These are phyloP conservation scores for Chlorella sp. DNA, from an alignment of 139 green algal genomes.

Conservation along the genomic window DNA sequence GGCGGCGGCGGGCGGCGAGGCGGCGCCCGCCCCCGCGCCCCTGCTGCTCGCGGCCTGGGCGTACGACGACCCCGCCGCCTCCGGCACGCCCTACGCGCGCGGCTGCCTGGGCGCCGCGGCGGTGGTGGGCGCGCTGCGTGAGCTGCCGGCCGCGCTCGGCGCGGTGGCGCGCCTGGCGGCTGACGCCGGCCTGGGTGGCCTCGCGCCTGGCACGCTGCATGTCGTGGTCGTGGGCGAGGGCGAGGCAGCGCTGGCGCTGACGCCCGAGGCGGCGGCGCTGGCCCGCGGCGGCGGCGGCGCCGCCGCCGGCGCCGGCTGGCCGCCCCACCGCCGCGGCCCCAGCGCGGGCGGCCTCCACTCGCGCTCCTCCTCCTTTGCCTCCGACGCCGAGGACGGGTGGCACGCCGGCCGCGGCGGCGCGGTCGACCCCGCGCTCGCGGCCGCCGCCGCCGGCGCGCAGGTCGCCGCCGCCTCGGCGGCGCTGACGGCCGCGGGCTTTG, in stretches of 20 bases:
- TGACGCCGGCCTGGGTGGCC: constrained; percentile 16
- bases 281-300: neutral
- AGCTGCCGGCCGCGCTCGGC: constrained; percentile 38
- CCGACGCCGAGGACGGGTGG: constrained; percentile 28
- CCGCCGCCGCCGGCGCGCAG: constrained; percentile 38
- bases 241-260: constrained; percentile 36
- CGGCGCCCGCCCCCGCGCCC: neutral
- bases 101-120: constrained; percentile 47
- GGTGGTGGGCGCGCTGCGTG: constrained; percentile 45
- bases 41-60: constrained; percentile 49
- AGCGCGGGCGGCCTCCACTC: neutral
- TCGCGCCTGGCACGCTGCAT: constrained; percentile 55
- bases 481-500: constrained; percentile 41
- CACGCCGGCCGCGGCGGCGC: constrained; percentile 11
- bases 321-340: neutral
- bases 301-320: neutral
- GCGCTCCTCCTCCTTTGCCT: neutral
- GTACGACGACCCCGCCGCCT: constrained; percentile 35
- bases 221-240: constrained; percentile 49
- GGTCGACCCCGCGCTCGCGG: constrained; percentile 25
- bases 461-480: neutral
- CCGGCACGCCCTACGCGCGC: constrained; percentile 1
- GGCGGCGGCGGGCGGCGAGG: neutral
- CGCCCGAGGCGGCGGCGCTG: constrained; percentile 13
- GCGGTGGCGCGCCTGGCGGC: constrained; percentile 17